These are phyloP conservation scores for Pseudocercospora cruenta DNA, from an alignment of 2,329 filamentous ascomycete genomes.

Conservation along the genomic window DNA sequence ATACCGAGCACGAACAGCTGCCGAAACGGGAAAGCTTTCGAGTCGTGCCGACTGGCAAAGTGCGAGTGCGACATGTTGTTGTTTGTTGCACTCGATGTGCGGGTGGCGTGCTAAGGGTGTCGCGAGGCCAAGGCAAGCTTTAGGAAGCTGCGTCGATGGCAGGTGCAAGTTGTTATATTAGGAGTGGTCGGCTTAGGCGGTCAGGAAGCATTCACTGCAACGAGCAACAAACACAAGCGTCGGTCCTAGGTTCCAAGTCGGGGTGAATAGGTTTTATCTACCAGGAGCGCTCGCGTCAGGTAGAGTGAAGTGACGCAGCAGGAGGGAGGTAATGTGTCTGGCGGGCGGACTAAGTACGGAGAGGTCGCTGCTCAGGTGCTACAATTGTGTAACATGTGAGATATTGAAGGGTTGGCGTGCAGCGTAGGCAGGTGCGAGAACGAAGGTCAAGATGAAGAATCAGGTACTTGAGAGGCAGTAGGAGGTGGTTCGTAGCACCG, in stretches of 20 bases:
- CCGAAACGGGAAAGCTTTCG: conserved; percentile 56
- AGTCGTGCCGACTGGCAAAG: conserved; percentile 27
- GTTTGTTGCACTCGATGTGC: conserved; percentile 12
- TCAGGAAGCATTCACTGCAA: conserved; percentile 16
- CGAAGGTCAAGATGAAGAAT: neutral
- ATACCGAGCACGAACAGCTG: conserved; percentile 62
- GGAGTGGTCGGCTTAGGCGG: conserved; percentile 17
- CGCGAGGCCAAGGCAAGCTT: conserved; percentile 12
- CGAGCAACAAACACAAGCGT: neutral
- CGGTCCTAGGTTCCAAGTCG: neutral
- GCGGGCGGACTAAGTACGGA: neutral
- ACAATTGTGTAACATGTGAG: conserved; percentile 7
- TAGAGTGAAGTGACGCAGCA: conserved; percentile 19
- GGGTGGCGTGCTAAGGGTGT: conserved; percentile 8
- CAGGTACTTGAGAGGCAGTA: neutral
- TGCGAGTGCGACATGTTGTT: conserved; percentile 25
- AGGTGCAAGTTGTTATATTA: conserved; percentile 17
- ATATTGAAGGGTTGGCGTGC: neutral
- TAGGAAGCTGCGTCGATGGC: conserved; percentile 4
- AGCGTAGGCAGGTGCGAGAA: neutral
- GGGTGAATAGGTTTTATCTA: neutral
- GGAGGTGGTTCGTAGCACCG: neutral
- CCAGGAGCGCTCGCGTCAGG: conserved; percentile 8
- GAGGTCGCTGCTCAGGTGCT: neutral
- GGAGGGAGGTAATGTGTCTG: neutral